Conservation (phyloP, 1,284 basidiomycete species). For the Cryptococcus sp. region DNA sequence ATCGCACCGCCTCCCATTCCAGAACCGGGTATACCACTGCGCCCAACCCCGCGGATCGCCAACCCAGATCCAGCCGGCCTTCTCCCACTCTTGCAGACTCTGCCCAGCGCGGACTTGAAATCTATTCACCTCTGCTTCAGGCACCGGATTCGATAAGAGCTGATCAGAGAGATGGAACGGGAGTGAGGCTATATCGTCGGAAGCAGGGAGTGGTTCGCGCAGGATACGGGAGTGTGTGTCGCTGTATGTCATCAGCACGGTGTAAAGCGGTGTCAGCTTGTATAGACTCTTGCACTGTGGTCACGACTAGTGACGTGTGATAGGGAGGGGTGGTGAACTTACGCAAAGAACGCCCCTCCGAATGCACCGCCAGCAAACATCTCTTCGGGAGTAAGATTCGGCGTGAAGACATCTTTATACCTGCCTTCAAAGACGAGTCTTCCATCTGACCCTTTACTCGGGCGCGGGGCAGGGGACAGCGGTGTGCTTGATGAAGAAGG, state of each 20-base stretch:
- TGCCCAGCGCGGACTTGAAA: slow-evolving; percentile 55
- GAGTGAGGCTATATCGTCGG: slow-evolving; percentile 22
- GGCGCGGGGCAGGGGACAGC: slow-evolving; percentile 27
- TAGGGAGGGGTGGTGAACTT: no score
- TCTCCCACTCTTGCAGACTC: slow-evolving; percentile 56
- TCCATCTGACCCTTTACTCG: slow-evolving; percentile 40
- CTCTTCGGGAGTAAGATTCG: slow-evolving; percentile 56
- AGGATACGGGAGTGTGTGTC: slow-evolving; percentile 31
- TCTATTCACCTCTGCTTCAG: slow-evolving; percentile 50
- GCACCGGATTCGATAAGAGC: slow-evolving; percentile 33
- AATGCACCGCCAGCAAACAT: slow-evolving; percentile 55
- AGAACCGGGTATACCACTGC: slow-evolving; percentile 56
- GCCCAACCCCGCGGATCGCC: slow-evolving; percentile 57
- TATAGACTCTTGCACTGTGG: no score
- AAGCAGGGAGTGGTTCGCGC: slow-evolving; percentile 20
- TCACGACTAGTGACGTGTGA: no score
- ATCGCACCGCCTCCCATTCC: slow-evolving; percentile 52
- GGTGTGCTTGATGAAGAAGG: slow-evolving; percentile 4
- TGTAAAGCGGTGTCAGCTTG: no score
- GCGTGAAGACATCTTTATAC: slow-evolving; percentile 50
- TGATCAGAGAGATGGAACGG: slow-evolving; percentile 9
- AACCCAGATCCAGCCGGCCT: slow-evolving; percentile 55
- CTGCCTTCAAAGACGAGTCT: slow-evolving; percentile 51
- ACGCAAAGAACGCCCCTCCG: slow-evolving; percentile 55
- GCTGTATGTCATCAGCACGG: no score